Evolutionary conservation across 129 eudicot species (phyloP).

Genomic region (Silybum marianum): DNA sequence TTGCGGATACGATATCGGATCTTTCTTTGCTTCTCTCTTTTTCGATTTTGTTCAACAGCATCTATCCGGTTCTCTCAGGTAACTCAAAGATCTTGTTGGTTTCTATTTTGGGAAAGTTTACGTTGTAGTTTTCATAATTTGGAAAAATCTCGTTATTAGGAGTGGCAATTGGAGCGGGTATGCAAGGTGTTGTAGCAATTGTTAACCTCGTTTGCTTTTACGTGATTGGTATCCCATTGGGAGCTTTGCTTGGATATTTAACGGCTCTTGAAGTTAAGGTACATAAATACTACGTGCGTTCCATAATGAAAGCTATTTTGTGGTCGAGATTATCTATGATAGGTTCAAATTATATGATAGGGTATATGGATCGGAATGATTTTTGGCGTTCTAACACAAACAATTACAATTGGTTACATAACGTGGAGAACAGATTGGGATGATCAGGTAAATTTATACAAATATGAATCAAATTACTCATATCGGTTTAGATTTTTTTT

Average conservation of each 20-base stretch:
- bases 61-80: constrained; percentile 77
- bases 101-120: neutral
- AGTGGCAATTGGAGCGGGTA: constrained; percentile 73
- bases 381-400: constrained; percentile 48
- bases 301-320: neutral
- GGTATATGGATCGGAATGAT: constrained; percentile 80
- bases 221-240: constrained; percentile 61
- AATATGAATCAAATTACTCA: neutral
- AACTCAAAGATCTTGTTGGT: constrained; percentile 12
- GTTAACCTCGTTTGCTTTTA: constrained; percentile 59
- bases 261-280: constrained; percentile 63
- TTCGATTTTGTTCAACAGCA: constrained; percentile 57
- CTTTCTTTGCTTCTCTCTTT: constrained; percentile 52
- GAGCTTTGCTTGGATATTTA: constrained; percentile 63
- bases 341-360: constrained; percentile 19
- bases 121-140: neutral
- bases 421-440: constrained; percentile 70
- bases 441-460: constrained; percentile 40
- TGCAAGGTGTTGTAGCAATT: constrained; percentile 61
- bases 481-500: no score
- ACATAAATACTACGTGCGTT: neutral
- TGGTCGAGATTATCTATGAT: neutral
- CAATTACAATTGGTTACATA: constrained; percentile 42
- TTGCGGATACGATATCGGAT: constrained; percentile 46
- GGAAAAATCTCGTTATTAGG: constrained; percentile 36